phyloP scores from a whole-genome alignment of 2,329 filamentous ascomycete species.

The Scytalidium lignicola region DNA sequence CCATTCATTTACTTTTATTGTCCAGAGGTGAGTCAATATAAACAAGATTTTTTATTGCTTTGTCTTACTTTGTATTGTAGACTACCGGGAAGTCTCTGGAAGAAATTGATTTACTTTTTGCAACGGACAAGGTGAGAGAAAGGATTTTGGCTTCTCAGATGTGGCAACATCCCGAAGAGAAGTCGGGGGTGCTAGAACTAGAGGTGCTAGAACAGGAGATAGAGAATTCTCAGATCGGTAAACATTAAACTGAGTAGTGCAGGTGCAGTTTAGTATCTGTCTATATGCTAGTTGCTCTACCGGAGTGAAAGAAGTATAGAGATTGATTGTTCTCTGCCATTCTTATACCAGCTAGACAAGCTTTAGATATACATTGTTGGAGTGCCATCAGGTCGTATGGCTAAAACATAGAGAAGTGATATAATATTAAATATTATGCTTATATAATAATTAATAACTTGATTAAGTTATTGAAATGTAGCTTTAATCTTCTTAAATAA shows the following conservation, averaged over 20 bases:
- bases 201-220: neutral
- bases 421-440: too few species aligned
- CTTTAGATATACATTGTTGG: slow-evolving; percentile 7
- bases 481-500: too few species aligned
- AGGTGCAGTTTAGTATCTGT: neutral
- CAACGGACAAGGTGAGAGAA: neutral
- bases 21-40: slow-evolving; percentile 5
- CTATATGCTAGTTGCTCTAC: neutral
- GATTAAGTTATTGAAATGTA: too few species aligned
- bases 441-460: too few species aligned
- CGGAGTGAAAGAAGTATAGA: neutral
- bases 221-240: neutral
- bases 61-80: neutral
- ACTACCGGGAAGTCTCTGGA: slow-evolving; percentile 11
- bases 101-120: slow-evolving; percentile 12
- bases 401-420: too few species aligned
- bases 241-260: neutral
- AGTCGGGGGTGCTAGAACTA: neutral
- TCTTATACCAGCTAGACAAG: neutral
- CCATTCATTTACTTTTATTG: slow-evolving; percentile 12
- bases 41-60: neutral
- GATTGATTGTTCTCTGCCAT: neutral
- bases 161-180: neutral
- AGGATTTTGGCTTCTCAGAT: neutral
- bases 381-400: too few species aligned